Base-by-base conservation (phyloP, 108 stramenopile genomes). In the Conticribra guillardii region DNA sequence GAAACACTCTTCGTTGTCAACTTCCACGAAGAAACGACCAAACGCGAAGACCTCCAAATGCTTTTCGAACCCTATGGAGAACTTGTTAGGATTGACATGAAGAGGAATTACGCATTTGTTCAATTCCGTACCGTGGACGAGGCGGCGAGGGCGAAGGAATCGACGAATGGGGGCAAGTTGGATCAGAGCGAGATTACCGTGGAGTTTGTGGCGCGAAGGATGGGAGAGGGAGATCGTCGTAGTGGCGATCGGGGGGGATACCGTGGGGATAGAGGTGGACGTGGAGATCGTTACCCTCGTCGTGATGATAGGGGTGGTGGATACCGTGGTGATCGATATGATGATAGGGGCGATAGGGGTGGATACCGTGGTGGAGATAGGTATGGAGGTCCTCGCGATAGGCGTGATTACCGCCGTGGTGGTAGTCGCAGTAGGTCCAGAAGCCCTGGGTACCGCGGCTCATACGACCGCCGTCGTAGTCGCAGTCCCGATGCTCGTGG, bases 41-140 rank as follows among this genome's bases (percentile, higher is more conserved):
- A 89, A 59, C 80, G 83, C 54, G 93, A 94, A 81, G 93, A 94
- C 60, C 60, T 94, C 31, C 81, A 87, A 58, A 90, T 91, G 87
- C 77, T 94, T 51, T 82, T 79, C 30, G 56, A 60, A 28, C 73
- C 81, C 30, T 94, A 75, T 48, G 90, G 93, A 44, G 87, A 91
- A 63, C 62, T 94, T 28, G 65, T 90, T 2, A 70, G 95, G 16
- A 93, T 96, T 62, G 95, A 96, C 56, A 88, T 96, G 89, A 96
- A 96, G 67, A 73, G 90, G n/a, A 96, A 96, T 73, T 96, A 92
- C 67, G 92, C 95, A 48, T 93, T 96, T 77, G 90, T 96, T 30
- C 91, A 91, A 68, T 96, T 91, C 62, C 65, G 79, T 21, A 86
- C 85, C 24, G 73, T 89, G 49, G 95, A 91, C 19, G 84, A 93